Conservation (phyloP, 768 basidiomycete genomes). For the Asterophora lycoperdoides region DNA sequence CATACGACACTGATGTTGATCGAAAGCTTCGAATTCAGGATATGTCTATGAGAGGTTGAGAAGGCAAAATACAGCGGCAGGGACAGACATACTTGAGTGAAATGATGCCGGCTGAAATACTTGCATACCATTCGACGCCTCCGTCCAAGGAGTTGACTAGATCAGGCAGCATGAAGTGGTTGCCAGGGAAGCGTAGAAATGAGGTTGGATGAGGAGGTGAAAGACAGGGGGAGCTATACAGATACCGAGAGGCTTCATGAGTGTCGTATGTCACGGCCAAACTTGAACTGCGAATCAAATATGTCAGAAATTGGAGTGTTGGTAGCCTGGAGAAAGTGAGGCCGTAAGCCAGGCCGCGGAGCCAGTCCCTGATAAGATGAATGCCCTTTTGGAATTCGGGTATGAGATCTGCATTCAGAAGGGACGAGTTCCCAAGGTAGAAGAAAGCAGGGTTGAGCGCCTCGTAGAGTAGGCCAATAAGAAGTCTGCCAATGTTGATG, state of each 20-base stretch:
- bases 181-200: slow-evolving; percentile 16
- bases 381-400: slow-evolving; percentile 36
- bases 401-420: slow-evolving; percentile 32
- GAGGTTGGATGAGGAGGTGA: slow-evolving; percentile 2
- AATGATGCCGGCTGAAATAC: slow-evolving; percentile 32
- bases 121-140: slow-evolving; percentile 11
- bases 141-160: slow-evolving; percentile 25
- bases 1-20: slow-evolving; percentile 49
- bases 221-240: slow-evolving; percentile 31
- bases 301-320: slow-evolving; percentile 33
- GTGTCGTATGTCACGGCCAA: slow-evolving; percentile 38
- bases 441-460: slow-evolving; percentile 44
- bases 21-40: slow-evolving; percentile 32
- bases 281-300: slow-evolving; percentile 31
- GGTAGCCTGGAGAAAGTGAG: slow-evolving; percentile 25
- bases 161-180: slow-evolving; percentile 18
- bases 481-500: slow-evolving; percentile 29
- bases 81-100: slow-evolving; percentile 35
- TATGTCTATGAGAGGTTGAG: slow-evolving; percentile 31
- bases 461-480: slow-evolving; percentile 45
- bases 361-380: slow-evolving; percentile 41
- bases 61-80: neutral
- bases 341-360: slow-evolving; percentile 34
- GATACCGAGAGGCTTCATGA: slow-evolving; percentile 27
- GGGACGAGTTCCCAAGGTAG: slow-evolving; percentile 39